Percentiles rank a stretch among this genome's conserved stretches.
phyloP scores from a whole-genome alignment of 164 flowering plant species.

The Warburgia ugandensis region DNA sequence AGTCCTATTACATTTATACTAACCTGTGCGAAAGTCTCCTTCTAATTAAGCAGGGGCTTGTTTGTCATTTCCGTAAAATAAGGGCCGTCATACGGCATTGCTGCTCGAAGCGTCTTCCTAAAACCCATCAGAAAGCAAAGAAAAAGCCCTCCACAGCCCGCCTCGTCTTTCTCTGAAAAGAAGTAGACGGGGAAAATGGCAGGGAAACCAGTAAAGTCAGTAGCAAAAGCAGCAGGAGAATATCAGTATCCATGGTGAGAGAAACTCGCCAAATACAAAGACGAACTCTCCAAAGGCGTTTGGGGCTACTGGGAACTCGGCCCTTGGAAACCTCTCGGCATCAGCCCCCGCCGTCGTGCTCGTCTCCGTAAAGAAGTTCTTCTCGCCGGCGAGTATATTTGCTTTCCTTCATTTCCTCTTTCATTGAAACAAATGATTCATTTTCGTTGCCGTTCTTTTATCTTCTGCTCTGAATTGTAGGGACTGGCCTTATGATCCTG shows the following conservation, averaged over 20 bases:
- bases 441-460: background rate
- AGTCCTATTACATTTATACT: too few relatives aligned
- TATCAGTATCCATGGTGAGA: slow-evolving; percentile 82
- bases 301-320: slow-evolving; percentile 96
- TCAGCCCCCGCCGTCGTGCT: slow-evolving; percentile 75
- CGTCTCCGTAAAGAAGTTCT: slow-evolving; percentile 85
- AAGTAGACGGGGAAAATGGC: slow-evolving; percentile 2
- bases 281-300: slow-evolving; percentile 78
- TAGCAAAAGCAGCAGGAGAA: slow-evolving; percentile 43
- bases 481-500: slow-evolving; percentile 90
- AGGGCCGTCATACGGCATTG: too few relatives aligned
- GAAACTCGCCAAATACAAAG: slow-evolving; percentile 59
- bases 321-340: slow-evolving; percentile 75
- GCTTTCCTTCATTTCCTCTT: background rate
- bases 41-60: too few relatives aligned
- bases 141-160: too few relatives aligned
- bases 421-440: too few relatives aligned
- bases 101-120: too few relatives aligned
- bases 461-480: background rate
- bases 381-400: slow-evolving; percentile 45
- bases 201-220: slow-evolving; percentile 41
- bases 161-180: too few relatives aligned
- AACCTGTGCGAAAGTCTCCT: too few relatives aligned
- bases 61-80: too few relatives aligned
- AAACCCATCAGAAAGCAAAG: too few relatives aligned